These are phyloP conservation scores for Diaporthe sp. DNA, from an alignment of 2,329 filamentous ascomycete species.

Conservation along the genomic window DNA sequence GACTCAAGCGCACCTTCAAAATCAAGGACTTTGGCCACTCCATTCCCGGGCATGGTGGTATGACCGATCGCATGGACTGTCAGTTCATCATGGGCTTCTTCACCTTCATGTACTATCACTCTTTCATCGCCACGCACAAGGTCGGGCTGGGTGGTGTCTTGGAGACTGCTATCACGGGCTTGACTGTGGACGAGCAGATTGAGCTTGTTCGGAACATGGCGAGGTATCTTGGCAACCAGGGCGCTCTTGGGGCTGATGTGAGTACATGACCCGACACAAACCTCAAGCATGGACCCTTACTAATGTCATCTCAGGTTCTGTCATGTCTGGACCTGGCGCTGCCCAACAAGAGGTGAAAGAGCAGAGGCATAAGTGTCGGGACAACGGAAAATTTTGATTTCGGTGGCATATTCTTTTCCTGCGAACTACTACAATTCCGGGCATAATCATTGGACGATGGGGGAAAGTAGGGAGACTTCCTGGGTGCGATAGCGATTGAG, in stretches of 20 bases:
- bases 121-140: constrained; percentile 92
- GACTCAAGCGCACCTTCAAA: constrained; percentile 98
- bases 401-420: constrained; percentile 13
- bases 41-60: constrained; percentile 96
- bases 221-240: constrained; percentile 74
- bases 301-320: constrained; percentile 41
- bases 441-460: constrained; percentile 2
- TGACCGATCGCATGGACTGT: constrained; percentile 99
- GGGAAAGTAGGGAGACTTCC: background rate
- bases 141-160: constrained; percentile 87
- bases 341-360: constrained; percentile 39
- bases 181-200: constrained; percentile 88
- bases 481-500: background rate
- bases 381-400: background rate
- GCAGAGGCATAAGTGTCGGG: background rate
- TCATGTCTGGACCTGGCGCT: constrained; percentile 47
- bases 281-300: background rate
- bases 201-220: constrained; percentile 77
- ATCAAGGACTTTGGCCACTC: constrained; percentile 99
- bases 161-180: constrained; percentile 90
- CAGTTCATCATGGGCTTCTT: constrained; percentile 99
- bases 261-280: constrained; percentile 35
- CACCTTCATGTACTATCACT: constrained; percentile 98
- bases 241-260: constrained; percentile 54
- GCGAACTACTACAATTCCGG: constrained; percentile 3